Conservation (phyloP, 441 rosid species). For the Populus tomentosa region DNA sequence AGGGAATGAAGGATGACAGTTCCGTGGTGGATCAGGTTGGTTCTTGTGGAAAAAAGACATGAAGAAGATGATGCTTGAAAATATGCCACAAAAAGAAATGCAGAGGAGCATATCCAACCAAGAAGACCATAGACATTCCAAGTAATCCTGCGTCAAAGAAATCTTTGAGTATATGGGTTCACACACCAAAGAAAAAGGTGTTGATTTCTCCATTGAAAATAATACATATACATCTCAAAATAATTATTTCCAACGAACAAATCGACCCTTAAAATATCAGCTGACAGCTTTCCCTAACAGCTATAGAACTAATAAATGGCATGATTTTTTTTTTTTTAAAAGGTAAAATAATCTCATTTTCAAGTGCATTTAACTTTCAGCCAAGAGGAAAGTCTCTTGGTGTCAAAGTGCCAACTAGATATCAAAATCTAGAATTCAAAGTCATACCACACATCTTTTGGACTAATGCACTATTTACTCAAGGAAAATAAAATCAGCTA, state of each 20-base stretch:
- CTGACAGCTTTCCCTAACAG: background rate
- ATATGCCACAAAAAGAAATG: too few relatives aligned
- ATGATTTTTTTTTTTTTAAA: too few relatives aligned
- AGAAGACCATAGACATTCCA: too few relatives aligned
- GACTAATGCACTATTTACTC: background rate
- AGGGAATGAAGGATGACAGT: too few relatives aligned
- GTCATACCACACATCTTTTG: background rate
- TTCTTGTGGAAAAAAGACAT: too few relatives aligned
- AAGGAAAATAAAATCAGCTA: background rate
- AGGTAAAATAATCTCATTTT: background rate
- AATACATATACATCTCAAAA: background rate
- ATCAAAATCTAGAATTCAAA: background rate
- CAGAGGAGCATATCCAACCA: too few relatives aligned
- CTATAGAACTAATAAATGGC: background rate
- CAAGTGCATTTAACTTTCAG: background rate
- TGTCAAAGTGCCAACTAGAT: background rate
- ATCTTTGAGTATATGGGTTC: too few relatives aligned
- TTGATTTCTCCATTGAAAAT: background rate
- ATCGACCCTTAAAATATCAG: background rate
- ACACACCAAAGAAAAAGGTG: conserved; percentile 15
- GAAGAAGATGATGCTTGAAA: too few relatives aligned
- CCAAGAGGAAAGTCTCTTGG: background rate
- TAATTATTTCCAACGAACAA: background rate
- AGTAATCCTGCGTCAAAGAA: too few relatives aligned
- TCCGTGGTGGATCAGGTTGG: too few relatives aligned